Evolutionary conservation across 805 yeast genomes (phyloP).

Genomic region (Candida boidinii): DNA sequence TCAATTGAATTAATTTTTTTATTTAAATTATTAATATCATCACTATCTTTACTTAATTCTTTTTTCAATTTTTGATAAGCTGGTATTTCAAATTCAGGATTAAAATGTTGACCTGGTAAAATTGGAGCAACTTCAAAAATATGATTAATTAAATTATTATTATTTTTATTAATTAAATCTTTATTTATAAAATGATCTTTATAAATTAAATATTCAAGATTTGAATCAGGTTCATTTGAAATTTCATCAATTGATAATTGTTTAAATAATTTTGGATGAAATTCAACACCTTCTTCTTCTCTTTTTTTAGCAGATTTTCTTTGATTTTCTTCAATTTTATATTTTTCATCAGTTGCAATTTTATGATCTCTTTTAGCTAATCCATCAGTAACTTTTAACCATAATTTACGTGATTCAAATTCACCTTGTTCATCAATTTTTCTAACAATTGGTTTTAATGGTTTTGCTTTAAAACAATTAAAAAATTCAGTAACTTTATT

Average conservation of each 20-base stretch:
- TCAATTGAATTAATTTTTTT: neutral
- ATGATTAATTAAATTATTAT: slow-evolving; percentile 35
- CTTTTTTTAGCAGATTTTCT: slow-evolving; percentile 67
- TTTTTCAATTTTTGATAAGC: slow-evolving; percentile 45
- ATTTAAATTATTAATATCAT: too few relatives aligned
- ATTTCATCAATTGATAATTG: slow-evolving; percentile 27
- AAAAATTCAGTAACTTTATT: slow-evolving; percentile 45
- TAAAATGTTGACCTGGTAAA: slow-evolving; percentile 70
- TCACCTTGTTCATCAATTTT: slow-evolving; percentile 74
- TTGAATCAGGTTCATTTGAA: slow-evolving; percentile 14
- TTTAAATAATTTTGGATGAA: slow-evolving; percentile 72
- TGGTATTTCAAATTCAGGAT: slow-evolving; percentile 58
- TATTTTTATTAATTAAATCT: slow-evolving; percentile 32
- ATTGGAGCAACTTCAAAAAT: slow-evolving; percentile 68
- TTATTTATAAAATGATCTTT: slow-evolving; percentile 32
- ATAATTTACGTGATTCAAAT: slow-evolving; percentile 71
- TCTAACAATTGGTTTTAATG: slow-evolving; percentile 61
- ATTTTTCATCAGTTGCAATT: slow-evolving; percentile 83
- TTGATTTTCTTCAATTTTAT: slow-evolving; percentile 80
- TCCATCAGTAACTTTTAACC: slow-evolving; percentile 79
- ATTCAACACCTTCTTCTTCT: slow-evolving; percentile 68
- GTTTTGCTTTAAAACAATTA: slow-evolving; percentile 48
- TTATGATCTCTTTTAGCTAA: slow-evolving; percentile 72
- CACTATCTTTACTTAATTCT: neutral
- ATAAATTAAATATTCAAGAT: slow-evolving; percentile 57